phyloP scores from a whole-genome alignment of 208 protist species.

The Naegleria gruberi region DNA sequence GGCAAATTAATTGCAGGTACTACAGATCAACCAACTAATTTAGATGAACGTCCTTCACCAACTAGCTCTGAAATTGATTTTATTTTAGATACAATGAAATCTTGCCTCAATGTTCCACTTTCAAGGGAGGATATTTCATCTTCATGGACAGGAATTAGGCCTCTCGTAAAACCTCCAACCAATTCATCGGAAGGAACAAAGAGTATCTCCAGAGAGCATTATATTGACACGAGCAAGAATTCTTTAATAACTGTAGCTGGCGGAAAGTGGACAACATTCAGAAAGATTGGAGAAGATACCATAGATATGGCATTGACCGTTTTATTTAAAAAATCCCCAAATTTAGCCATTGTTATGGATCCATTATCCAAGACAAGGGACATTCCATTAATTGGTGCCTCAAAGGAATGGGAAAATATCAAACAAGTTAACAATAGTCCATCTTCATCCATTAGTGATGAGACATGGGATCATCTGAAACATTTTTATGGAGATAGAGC shows the following conservation, averaged over 20 bases:
- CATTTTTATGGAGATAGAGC: slow-evolving; percentile 43
- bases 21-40: slow-evolving; percentile 64
- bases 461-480: slow-evolving; percentile 36
- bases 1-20: slow-evolving; percentile 83
- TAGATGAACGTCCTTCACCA: slow-evolving; percentile 54
- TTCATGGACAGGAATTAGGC: slow-evolving; percentile 70
- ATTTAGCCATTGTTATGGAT: neutral
- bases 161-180: slow-evolving; percentile 47
- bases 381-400: neutral
- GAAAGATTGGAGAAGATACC: slow-evolving; percentile 80
- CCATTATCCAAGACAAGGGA: neutral
- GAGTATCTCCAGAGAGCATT: slow-evolving; percentile 79
- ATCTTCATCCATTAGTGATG: slow-evolving; percentile 23
- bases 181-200: slow-evolving; percentile 40
- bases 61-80: slow-evolving; percentile 66
- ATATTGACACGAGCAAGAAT: slow-evolving; percentile 54
- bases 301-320: slow-evolving; percentile 19
- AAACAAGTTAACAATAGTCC: neutral
- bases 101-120: slow-evolving; percentile 54
- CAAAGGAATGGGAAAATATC: neutral
- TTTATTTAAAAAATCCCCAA: neutral
- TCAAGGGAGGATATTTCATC: slow-evolving; percentile 58
- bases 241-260: slow-evolving; percentile 72
- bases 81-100: slow-evolving; percentile 50
- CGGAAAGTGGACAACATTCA: slow-evolving; percentile 92